Base-by-base conservation (phyloP, 371 early-diverging fungal species). In the Mortierella sp. region DNA sequence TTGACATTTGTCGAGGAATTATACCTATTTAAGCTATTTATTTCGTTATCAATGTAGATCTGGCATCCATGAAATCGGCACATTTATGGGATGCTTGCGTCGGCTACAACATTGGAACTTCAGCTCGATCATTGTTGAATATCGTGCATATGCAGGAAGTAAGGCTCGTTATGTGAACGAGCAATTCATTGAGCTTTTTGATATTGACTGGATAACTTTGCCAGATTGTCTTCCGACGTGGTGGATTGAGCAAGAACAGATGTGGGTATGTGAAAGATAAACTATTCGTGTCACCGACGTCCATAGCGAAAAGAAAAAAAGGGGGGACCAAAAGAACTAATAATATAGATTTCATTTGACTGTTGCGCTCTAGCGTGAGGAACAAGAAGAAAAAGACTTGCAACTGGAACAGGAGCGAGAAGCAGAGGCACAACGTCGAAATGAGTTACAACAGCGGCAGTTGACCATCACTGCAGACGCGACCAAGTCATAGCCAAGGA, bases 71-170 rank as follows among this genome's bases (percentile, higher is more conserved):
- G 91, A 92, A 75, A 91, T 92, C 16, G 91, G 92, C 6, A 93
- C 93, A 4, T 86, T 98, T 43, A 90, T 98, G 40, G 99, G 98
- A 7, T 98, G 99, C 71, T 84, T 98, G 66, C 88, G 99, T 43
- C 96, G 95, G 67, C 82, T 98, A 68, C 97, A 97, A 80, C 89
- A 92, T 22, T 98, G 97, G 98, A 97, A 96, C 81, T 97, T 98
- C 73, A 97, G 95, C 71, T 95, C 97, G 0, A 98, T 97, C 69
- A 89, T 96, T 50, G 93, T 91, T n/a, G 97, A 96, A 89, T 97
- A 97, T 77, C 94, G 96, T 19, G 88, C 92, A 60, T 98, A 92
- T 86, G 96, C 97, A 7, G 95, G 96, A 8, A 94, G 88, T 48
- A 97, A 96, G 74, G 90, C 92, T 10, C 90, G 97, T 45, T 94